A percentile compares a stretch with the other conserved stretches of the same genome.
Evolutionary conservation across 2,329 filamentous ascomycete species (phyloP).

Genomic region (Fusarium coicis): DNA sequence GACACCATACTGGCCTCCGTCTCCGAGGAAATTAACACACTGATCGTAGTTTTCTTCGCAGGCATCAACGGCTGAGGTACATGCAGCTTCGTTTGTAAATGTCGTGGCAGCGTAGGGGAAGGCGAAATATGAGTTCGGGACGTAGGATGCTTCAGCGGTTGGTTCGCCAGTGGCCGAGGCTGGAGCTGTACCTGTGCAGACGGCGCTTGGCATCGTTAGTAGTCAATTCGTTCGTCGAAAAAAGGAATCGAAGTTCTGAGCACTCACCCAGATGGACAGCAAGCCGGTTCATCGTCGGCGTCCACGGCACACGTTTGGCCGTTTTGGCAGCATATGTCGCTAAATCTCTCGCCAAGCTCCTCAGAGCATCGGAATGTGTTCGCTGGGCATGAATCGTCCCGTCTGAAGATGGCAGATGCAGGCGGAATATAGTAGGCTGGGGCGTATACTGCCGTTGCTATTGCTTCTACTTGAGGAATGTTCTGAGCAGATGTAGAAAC

Average conservation of each 20-base stretch:
- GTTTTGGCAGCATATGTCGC: constrained; percentile 61
- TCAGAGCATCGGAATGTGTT: constrained; percentile 63
- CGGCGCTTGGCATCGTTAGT: constrained; percentile 53
- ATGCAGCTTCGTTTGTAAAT: constrained; percentile 62
- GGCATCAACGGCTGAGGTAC: constrained; percentile 60
- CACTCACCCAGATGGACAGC: constrained; percentile 63
- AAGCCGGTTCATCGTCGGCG: constrained; percentile 60
- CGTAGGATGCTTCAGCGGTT: constrained; percentile 59
- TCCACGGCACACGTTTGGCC: constrained; percentile 64
- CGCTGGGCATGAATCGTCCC: constrained; percentile 55
- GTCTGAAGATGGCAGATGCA: constrained; percentile 38
- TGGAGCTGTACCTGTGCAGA: constrained; percentile 67
- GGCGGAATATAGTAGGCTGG: constrained; percentile 35
- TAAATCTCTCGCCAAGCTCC: constrained; percentile 58
- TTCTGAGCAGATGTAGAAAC: constrained; percentile 31
- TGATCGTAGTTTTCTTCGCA: constrained; percentile 65
- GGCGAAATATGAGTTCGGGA: constrained; percentile 67
- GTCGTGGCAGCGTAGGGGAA: constrained; percentile 68
- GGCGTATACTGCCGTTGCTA: constrained; percentile 24
- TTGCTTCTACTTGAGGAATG: constrained; percentile 31
- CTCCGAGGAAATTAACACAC: constrained; percentile 62
- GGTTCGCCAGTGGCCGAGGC: constrained; percentile 50
- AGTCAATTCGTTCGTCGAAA: background rate
- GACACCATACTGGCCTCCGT: constrained; percentile 58
- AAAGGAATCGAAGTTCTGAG: background rate